Evolutionary conservation across 768 basidiomycete species (phyloP).

Genomic region (Amanita thiersii): DNA sequence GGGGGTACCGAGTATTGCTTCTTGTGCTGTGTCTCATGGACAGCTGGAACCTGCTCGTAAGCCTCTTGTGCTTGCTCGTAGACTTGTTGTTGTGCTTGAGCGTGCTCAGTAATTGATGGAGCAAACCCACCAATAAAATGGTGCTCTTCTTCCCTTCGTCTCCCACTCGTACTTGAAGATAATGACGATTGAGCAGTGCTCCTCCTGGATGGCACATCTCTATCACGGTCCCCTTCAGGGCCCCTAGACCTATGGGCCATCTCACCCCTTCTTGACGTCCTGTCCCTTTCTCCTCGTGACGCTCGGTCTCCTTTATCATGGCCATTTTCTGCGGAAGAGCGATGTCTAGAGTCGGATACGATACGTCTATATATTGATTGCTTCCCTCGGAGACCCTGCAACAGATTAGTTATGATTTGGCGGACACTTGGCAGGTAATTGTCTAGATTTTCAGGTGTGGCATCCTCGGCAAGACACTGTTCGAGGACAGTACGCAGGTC

Average conservation of each 20-base stretch:
- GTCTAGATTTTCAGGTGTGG: conserved; percentile 77
- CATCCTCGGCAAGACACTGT: conserved; percentile 86
- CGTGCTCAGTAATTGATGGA: conserved; percentile 22
- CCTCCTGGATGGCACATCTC: conserved; percentile 24
- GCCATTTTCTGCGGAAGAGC: conserved; percentile 33
- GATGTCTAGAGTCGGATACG: conserved; percentile 52
- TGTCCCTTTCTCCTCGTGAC: conserved; percentile 31
- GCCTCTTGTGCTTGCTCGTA: conserved; percentile 11
- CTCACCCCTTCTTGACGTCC: conserved; percentile 12
- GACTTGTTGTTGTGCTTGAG: conserved; percentile 12
- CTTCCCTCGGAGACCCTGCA: conserved; percentile 89
- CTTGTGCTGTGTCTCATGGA: conserved; percentile 15
- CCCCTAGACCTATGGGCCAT: conserved; percentile 35
- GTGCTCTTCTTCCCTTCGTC: conserved; percentile 31
- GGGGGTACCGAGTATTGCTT: conserved; percentile 11
- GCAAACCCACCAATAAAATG: conserved; percentile 47
- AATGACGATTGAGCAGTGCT: conserved; percentile 33
- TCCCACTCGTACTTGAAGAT: conserved; percentile 15
- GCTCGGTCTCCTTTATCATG: conserved; percentile 52
- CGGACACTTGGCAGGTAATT: conserved; percentile 87
- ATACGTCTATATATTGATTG: conserved; percentile 82
- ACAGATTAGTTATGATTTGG: conserved; percentile 84
- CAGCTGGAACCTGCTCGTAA: conserved; percentile 8
- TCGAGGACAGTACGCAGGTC: conserved; percentile 87
- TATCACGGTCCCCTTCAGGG: conserved; percentile 17